Evolutionary conservation across 495 filamentous ascomycete genomes (phyloP).

Genomic region (Pyrenula massariospora): DNA sequence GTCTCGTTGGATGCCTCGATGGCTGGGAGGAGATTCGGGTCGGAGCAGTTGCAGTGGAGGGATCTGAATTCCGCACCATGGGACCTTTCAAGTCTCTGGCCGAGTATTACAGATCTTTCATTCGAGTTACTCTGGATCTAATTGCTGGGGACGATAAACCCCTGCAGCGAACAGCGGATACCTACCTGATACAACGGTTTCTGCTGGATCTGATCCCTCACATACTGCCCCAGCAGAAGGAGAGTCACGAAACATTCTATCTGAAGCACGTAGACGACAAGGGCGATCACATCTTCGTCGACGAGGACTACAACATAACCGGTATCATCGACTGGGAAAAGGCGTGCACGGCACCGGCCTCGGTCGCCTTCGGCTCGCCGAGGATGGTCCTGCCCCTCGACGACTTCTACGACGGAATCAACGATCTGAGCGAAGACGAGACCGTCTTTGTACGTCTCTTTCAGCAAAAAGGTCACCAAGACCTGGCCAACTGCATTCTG

Average conservation of each 20-base stretch:
- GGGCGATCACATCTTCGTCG: constrained; percentile 32
- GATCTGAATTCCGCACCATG: constrained; percentile 5
- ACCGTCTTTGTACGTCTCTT: constrained; percentile 17
- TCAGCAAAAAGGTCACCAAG: constrained; percentile 16
- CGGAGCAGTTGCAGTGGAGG: constrained; percentile 21
- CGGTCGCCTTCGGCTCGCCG: constrained; percentile 26
- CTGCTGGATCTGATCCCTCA: constrained; percentile 17
- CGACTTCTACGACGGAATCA: constrained; percentile 25
- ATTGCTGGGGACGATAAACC: constrained; percentile 12
- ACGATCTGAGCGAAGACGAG: constrained; percentile 23
- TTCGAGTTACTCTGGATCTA: too few relatives aligned
- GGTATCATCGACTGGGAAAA: constrained; percentile 35
- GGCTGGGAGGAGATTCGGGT: constrained; percentile 7
- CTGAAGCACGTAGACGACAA: constrained; percentile 32
- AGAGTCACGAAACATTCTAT: constrained; percentile 25
- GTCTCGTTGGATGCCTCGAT: constrained; percentile 16
- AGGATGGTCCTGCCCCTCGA: constrained; percentile 28
- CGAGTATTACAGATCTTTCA: constrained; percentile 10
- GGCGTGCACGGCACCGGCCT: constrained; percentile 21
- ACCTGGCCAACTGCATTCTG: constrained; percentile 11
- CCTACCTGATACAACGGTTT: constrained; percentile 25
- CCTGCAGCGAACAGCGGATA: constrained; percentile 15
- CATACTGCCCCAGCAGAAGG: constrained; percentile 1
- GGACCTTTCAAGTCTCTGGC: constrained; percentile 14
- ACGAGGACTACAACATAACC: constrained; percentile 29